Evolutionary conservation across 225 moss, liverwort and hornwort species (phyloP).

Genomic region (Bryoerythrophyllum caledonicum): DNA sequence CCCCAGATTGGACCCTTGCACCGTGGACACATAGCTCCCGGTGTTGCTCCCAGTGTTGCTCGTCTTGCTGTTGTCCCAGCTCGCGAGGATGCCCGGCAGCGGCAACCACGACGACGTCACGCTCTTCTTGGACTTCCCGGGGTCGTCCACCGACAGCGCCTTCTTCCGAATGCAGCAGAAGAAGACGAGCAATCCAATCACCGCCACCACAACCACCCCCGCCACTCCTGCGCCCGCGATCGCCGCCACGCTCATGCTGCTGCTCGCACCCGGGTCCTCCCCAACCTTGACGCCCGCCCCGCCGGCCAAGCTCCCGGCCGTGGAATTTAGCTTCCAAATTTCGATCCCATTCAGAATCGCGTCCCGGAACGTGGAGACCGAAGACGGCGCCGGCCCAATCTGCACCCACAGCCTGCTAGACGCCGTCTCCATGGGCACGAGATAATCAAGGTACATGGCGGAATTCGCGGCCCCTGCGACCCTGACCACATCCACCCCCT

Average conservation of each 20-base stretch:
- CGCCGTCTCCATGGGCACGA: slow-evolving; percentile 41
- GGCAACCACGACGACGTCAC: slow-evolving; percentile 72
- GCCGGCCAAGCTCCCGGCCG: slow-evolving; percentile 29
- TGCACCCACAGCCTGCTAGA: slow-evolving; percentile 50
- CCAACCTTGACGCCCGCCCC: neutral
- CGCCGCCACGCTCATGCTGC: slow-evolving; percentile 6
- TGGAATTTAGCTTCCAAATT: slow-evolving; percentile 44
- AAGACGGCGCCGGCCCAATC: slow-evolving; percentile 48
- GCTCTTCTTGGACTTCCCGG: slow-evolving; percentile 39
- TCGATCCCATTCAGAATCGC: slow-evolving; percentile 70
- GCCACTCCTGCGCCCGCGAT: slow-evolving; percentile 36
- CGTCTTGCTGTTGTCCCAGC: slow-evolving; percentile 70
- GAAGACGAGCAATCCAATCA: slow-evolving; percentile 6
- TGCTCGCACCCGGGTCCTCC: neutral
- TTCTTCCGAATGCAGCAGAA: slow-evolving; percentile 21
- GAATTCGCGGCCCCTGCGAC: slow-evolving; percentile 1
- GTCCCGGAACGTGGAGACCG: slow-evolving; percentile 31
- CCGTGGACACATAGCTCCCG: slow-evolving; percentile 64
- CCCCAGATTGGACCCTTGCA: slow-evolving; percentile 53
- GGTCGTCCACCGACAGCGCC: neutral
- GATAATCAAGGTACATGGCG: slow-evolving; percentile 57
- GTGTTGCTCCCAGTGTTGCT: slow-evolving; percentile 65
- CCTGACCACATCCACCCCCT: slow-evolving; percentile 27
- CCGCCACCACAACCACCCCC: slow-evolving; percentile 19
- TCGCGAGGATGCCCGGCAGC: slow-evolving; percentile 63